These are phyloP conservation scores for Phoma sp. DNA, from an alignment of 2,329 filamentous ascomycete genomes.

Conservation along the genomic window DNA sequence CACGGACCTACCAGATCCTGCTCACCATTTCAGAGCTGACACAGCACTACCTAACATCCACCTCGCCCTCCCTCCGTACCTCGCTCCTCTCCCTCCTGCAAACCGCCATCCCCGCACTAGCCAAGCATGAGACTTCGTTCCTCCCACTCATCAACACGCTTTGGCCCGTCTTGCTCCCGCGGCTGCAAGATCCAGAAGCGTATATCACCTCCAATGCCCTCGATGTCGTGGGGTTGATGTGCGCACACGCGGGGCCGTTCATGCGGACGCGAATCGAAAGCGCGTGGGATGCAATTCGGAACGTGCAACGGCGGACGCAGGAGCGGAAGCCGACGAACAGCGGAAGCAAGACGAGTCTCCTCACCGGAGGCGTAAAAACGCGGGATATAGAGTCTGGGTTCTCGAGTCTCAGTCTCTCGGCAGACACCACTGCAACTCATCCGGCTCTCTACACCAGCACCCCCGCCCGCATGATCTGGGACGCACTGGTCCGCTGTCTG, in stretches of 20 bases:
- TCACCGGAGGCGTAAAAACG: not conserved
- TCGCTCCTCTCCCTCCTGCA: conserved; percentile 79
- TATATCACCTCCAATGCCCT: conserved; percentile 75
- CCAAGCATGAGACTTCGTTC: conserved; percentile 80
- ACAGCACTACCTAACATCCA: conserved; percentile 88
- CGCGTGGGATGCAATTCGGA: conserved; percentile 67
- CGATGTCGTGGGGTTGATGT: conserved; percentile 71
- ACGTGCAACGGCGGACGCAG: conserved; percentile 34
- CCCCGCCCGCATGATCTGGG: conserved; percentile 69
- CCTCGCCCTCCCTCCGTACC: conserved; percentile 77
- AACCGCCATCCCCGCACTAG: conserved; percentile 74
- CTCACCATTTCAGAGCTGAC: conserved; percentile 82
- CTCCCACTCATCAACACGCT: conserved; percentile 87
- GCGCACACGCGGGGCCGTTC: conserved; percentile 78
- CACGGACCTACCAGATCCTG: conserved; percentile 81
- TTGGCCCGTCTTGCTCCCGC: conserved; percentile 81
- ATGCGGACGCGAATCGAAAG: conserved; percentile 75
- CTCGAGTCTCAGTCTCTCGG: conserved; percentile 1
- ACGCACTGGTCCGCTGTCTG: conserved; percentile 65
- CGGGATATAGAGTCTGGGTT: conserved; percentile 11
- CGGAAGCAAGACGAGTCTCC: no score
- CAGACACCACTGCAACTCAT: not conserved
- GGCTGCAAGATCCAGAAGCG: conserved; percentile 69
- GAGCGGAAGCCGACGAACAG: not conserved
- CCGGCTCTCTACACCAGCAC: conserved; percentile 56